phyloP scores from a whole-genome alignment of 345 rosid species.

The Eucalyptus erythrocorys region DNA sequence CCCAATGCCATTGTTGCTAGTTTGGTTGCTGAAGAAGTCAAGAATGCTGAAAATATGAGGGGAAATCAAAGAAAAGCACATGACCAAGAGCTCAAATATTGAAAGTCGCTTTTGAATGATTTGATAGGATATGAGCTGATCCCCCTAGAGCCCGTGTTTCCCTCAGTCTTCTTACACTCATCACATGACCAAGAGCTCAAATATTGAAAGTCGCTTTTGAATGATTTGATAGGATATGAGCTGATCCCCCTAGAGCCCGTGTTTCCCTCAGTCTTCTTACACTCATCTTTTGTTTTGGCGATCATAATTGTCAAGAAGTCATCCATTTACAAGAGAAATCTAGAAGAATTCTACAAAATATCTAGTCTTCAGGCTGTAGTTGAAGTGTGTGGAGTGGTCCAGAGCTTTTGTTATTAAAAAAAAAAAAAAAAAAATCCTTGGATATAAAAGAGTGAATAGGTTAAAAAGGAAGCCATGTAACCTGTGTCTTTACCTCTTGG shows the following conservation, averaged over 20 bases:
- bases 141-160: neutral
- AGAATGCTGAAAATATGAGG: neutral
- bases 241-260: neutral
- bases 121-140: neutral
- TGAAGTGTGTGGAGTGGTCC: neutral
- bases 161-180: neutral
- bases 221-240: neutral
- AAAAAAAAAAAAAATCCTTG: neutral
- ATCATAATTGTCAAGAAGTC: neutral
- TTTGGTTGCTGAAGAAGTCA: neutral
- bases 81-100: neutral
- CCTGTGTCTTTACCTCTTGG: neutral
- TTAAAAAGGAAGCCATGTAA: neutral
- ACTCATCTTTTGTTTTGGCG: neutral
- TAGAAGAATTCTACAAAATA: neutral
- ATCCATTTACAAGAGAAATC: neutral
- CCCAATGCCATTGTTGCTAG: neutral
- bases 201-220: neutral
- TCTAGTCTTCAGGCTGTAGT: neutral
- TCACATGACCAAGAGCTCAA: neutral
- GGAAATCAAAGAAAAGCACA: neutral
- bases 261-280: neutral
- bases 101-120: neutral
- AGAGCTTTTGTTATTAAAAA: neutral
- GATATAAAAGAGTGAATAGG: neutral